phyloP scores from a whole-genome alignment of 2,329 filamentous ascomycete species.

The Karstenula rhodostoma region DNA sequence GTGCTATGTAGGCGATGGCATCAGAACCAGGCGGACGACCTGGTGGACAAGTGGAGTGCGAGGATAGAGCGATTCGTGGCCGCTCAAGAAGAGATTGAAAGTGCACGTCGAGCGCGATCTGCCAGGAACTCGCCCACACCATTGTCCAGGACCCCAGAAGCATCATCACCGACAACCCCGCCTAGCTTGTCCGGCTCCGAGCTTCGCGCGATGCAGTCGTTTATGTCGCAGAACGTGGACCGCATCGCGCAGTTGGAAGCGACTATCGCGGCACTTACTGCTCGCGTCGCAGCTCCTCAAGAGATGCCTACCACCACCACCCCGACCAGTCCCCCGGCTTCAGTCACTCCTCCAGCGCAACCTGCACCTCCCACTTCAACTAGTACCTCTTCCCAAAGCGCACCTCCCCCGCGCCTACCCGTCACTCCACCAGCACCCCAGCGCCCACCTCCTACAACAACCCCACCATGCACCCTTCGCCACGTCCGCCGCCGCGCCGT shows the following conservation, averaged over 20 bases:
- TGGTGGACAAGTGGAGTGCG: constrained; percentile 12
- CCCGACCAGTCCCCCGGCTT: no score
- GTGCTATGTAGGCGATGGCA: constrained; percentile 19
- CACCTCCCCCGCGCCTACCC: no score
- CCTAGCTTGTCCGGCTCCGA: neutral
- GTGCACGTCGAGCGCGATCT: neutral
- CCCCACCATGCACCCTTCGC: neutral
- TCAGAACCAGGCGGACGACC: constrained; percentile 8
- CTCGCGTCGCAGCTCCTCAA: neutral
- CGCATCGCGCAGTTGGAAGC: neutral
- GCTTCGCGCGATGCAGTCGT: no score
- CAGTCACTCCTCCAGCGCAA: neutral
- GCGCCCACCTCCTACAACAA: neutral
- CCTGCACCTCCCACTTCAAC: neutral
- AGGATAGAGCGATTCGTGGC: constrained; percentile 1
- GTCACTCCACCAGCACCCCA: no score
- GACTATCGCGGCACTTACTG: neutral
- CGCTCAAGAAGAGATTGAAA: neutral
- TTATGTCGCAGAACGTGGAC: neutral
- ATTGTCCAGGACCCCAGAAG: neutral
- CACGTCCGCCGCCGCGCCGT: constrained; percentile 30
- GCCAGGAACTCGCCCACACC: neutral
- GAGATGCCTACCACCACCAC: no score
- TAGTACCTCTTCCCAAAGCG: neutral
- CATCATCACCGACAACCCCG: neutral